Conservation (phyloP, 441 rosid genomes). For the Rhodomyrtus psidioides region DNA sequence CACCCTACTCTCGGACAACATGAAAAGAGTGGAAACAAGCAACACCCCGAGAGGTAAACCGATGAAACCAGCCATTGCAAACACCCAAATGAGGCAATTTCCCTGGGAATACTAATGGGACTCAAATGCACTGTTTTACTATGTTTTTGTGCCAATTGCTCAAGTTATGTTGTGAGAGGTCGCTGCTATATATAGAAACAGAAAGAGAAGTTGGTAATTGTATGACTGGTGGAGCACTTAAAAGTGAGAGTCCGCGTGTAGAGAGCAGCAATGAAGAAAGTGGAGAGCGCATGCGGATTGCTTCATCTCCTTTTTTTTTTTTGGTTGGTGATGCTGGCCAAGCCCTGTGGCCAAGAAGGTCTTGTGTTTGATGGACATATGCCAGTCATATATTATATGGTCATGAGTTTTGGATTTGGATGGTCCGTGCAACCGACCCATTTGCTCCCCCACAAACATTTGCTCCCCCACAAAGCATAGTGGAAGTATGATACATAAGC, state of each 20-base stretch:
- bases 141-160: not conserved
- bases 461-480: not conserved
- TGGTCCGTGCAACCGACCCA: not conserved
- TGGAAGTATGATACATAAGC: not conserved
- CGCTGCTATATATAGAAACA: not conserved
- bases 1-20: conserved; percentile 23
- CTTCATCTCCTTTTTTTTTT: not conserved
- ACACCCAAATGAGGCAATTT: not conserved
- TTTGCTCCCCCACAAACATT: not conserved
- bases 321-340: not conserved
- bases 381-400: not conserved
- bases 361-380: not conserved
- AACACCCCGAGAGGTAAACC: not conserved
- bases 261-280: not conserved
- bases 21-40: not conserved
- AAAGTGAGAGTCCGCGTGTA: not conserved
- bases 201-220: not conserved
- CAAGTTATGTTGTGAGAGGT: not conserved
- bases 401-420: not conserved
- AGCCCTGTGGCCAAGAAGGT: not conserved
- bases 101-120: not conserved
- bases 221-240: not conserved
- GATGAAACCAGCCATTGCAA: not conserved
- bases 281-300: not conserved
- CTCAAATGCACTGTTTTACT: not conserved